Evolutionary conservation across 2,329 filamentous ascomycete genomes (phyloP), one percentile per base, ranked within the genome.

Genomic region (Colletotrichum liriopes): DNA sequence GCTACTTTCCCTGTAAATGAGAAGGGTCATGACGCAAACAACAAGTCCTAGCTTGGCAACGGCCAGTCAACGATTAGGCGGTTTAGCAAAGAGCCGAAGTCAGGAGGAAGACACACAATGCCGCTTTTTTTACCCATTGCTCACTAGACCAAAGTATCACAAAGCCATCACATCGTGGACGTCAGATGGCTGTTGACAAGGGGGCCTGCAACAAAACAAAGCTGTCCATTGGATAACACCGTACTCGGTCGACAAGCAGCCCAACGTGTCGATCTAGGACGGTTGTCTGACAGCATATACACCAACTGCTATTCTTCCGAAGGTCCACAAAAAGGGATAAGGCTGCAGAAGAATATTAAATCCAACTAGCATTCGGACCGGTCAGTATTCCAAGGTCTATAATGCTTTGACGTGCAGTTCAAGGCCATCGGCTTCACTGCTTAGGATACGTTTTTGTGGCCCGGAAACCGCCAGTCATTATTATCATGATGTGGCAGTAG

Each of bases 1-100:
- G 9, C 1, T 2, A 1, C 8, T 18, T 5, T 49, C n/a, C 9
- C 9, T 8, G 12, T 5, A 9, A 14, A 2, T 5, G 14, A 5
- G 20, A 49, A 20, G 12, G 23, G n/a, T 14, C 26, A 12, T 26
- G 23, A 16, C 26, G 14, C 23, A 11, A 51, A 29, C 2, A 51
- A 18, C 23, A 26, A 51, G 47, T 14, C 12, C 2, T 8, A 5
- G 3, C 12, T 14, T 26, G 47, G 12, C 5, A 11, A 26, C 26
- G 23, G 5, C 5, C 47, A 49, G 23, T 49, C 47, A 26, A 49
- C 8, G 4, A 2, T 5, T 23, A 23, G n/a, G 1, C 6, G 14
- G 18, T 18, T 18, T 18, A 7, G 49, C 16, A 7, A 18, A 26
- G 12, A 16, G 47, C n/a, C 8, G 16, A 23, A 49, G 47, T 16